These are phyloP conservation scores for Corynascus novoguineensis DNA, from an alignment of 495 filamentous ascomycete genomes.

Conservation along the genomic window DNA sequence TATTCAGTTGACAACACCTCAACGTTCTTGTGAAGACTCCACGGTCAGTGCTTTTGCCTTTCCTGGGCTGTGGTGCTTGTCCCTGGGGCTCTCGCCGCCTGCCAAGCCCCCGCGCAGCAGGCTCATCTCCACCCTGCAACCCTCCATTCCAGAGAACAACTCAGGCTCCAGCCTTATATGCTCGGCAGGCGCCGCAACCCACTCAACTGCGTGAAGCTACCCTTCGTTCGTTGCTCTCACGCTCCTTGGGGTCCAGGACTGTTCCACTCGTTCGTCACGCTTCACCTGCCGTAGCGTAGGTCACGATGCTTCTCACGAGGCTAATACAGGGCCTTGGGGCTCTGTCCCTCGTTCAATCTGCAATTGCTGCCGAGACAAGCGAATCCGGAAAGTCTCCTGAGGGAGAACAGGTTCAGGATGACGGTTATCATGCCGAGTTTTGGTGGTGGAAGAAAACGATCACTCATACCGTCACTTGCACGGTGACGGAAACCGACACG, in stretches of 20 bases:
- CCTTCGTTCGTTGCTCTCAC: slow-evolving; percentile 25
- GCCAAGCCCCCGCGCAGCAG: slow-evolving; percentile 26
- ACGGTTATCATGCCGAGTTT: neutral
- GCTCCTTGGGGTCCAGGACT: slow-evolving; percentile 17
- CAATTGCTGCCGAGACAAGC: slow-evolving; percentile 15
- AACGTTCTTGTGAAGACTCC: neutral
- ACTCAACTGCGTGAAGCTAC: slow-evolving; percentile 1
- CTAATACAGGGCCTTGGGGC: slow-evolving; percentile 24
- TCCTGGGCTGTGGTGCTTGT: slow-evolving; percentile 6
- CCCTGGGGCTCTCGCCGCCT: slow-evolving; percentile 11
- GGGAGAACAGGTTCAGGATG: neutral
- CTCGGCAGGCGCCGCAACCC: slow-evolving; percentile 21
- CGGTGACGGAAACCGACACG: neutral
- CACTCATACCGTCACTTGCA: neutral
- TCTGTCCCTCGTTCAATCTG: slow-evolving; percentile 23
- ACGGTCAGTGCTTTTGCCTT: neutral
- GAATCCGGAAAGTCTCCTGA: slow-evolving; percentile 2
- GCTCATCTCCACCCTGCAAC: slow-evolving; percentile 13
- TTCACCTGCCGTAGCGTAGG: slow-evolving; percentile 12
- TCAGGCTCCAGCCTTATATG: slow-evolving; percentile 27
- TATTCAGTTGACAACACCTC: neutral
- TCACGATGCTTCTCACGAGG: slow-evolving; percentile 28
- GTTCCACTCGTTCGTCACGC: slow-evolving; percentile 20
- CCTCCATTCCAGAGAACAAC: neutral
- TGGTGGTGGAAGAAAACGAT: neutral